A percentile compares a stretch with the other conserved stretches of the same genome.
Evolutionary conservation across 2,329 filamentous ascomycete genomes (phyloP).

Genomic region (Fusarium sp.): DNA sequence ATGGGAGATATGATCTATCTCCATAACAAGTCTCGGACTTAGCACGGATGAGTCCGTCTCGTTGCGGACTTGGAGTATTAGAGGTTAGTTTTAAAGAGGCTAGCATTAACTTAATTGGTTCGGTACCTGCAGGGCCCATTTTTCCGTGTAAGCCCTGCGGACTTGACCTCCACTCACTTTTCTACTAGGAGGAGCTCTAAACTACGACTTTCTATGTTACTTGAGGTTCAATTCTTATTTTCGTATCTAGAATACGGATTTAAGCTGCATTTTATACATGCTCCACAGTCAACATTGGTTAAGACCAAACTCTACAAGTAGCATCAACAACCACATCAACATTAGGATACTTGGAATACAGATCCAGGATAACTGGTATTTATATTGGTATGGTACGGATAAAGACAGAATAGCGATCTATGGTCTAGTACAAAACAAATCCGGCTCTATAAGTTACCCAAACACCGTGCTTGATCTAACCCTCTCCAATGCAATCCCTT

Average conservation of each 20-base stretch:
- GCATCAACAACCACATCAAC: neutral
- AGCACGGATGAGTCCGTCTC: conserved; percentile 14
- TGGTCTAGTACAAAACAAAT: conserved; percentile 5
- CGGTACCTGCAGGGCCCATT: neutral
- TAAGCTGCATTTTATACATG: too few species aligned
- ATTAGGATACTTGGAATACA: neutral
- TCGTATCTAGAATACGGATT: too few species aligned
- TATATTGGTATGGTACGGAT: neutral
- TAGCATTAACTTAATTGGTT: neutral
- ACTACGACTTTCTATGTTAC: too few species aligned
- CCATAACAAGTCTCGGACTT: conserved; percentile 16
- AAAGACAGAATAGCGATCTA: conserved; percentile 22
- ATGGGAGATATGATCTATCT: conserved; percentile 8
- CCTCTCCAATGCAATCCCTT: neutral
- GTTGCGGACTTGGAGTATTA: neutral
- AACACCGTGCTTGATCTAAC: conserved; percentile 23
- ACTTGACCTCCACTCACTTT: neutral
- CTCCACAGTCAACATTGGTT: neutral
- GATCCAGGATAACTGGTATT: neutral
- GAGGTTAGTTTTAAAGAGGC: too few species aligned
- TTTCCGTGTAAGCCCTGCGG: neutral
- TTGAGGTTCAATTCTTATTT: too few species aligned
- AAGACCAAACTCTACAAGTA: neutral
- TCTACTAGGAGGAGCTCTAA: too few species aligned
- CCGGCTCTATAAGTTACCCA: conserved; percentile 10